Conservation (phyloP, 2,329 filamentous ascomycete genomes). For the Fusarium avenaceum region DNA sequence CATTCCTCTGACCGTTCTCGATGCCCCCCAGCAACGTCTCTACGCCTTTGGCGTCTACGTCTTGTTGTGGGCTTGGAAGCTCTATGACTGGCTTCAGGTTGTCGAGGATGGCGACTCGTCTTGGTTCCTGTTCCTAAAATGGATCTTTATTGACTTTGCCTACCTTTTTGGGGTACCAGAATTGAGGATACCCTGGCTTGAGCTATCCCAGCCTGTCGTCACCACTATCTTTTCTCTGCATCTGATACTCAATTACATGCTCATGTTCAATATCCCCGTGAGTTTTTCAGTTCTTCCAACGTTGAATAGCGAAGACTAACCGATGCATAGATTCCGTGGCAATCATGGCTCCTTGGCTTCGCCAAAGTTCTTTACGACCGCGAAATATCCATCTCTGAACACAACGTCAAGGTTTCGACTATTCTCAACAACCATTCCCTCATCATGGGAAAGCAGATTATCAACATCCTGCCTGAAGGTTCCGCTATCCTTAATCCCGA, state of each 20-base stretch:
- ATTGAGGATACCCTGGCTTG: slow-evolving; percentile 94
- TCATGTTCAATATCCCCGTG: slow-evolving; percentile 93
- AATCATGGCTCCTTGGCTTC: slow-evolving; percentile 78
- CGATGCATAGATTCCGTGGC: slow-evolving; percentile 73
- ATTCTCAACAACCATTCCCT: slow-evolving; percentile 93
- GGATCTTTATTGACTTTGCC: slow-evolving; percentile 86
- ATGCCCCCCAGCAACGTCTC: slow-evolving; percentile 90
- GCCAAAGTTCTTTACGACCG: slow-evolving; percentile 90
- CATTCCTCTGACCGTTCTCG: slow-evolving; percentile 84
- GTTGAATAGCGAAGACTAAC: slow-evolving; percentile 21
- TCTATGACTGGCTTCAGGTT: slow-evolving; percentile 86
- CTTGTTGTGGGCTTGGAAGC: slow-evolving; percentile 81
- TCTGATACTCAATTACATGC: slow-evolving; percentile 80
- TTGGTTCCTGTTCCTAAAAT: slow-evolving; percentile 94
- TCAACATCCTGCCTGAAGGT: slow-evolving; percentile 97
- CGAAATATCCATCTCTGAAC: slow-evolving; percentile 93
- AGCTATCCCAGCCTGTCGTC: slow-evolving; percentile 84
- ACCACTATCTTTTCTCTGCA: slow-evolving; percentile 79
- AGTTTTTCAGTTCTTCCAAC: slow-evolving; percentile 48
- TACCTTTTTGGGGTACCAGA: slow-evolving; percentile 90
- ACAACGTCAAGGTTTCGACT: slow-evolving; percentile 86
- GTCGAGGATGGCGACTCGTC: slow-evolving; percentile 87
- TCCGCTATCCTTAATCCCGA: slow-evolving; percentile 91
- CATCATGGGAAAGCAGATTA: slow-evolving; percentile 96
- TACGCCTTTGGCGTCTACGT: slow-evolving; percentile 87